phyloP scores from a whole-genome alignment of 768 basidiomycete species.

The Tricholoma flavovirens region DNA sequence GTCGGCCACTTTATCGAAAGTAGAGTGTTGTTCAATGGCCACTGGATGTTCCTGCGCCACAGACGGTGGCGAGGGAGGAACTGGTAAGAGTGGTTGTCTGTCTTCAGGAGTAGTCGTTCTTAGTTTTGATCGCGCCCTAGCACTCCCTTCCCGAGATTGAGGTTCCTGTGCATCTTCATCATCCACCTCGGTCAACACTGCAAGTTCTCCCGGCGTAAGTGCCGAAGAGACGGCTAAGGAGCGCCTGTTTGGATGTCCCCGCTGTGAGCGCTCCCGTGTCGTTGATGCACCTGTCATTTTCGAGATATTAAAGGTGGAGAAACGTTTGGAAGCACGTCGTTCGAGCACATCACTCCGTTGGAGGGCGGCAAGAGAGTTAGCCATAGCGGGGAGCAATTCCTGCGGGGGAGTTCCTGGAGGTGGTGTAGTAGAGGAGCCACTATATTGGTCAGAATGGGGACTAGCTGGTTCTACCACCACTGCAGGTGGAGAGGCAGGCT shows the following conservation, averaged over 20 bases:
- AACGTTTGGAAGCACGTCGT: slow-evolving; percentile 91
- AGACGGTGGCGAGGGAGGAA: slow-evolving; percentile 45
- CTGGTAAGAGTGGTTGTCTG: slow-evolving; percentile 30
- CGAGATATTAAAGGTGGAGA: slow-evolving; percentile 89
- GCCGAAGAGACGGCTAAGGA: slow-evolving; percentile 59
- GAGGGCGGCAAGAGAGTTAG: slow-evolving; percentile 80
- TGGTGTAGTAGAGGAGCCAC: slow-evolving; percentile 29
- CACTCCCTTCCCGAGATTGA: slow-evolving; percentile 20
- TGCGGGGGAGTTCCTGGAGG: slow-evolving; percentile 33
- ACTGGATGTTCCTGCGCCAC: slow-evolving; percentile 34
- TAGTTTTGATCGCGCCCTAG: slow-evolving; percentile 24
- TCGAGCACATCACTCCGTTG: slow-evolving; percentile 83
- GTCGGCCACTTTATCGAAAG: slow-evolving; percentile 6
- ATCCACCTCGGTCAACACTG: slow-evolving; percentile 68
- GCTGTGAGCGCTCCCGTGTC: slow-evolving; percentile 43
- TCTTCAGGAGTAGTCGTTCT: slow-evolving; percentile 34
- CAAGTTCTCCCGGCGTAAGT: slow-evolving; percentile 66
- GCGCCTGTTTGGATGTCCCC: slow-evolving; percentile 52
- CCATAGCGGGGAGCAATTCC: slow-evolving; percentile 53
- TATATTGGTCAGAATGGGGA: slow-evolving; percentile 31
- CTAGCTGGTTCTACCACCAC: slow-evolving; percentile 52
- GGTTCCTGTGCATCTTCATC: slow-evolving; percentile 43
- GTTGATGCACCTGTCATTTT: slow-evolving; percentile 74
- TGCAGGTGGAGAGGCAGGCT: slow-evolving; percentile 41
- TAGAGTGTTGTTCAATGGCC: slow-evolving; percentile 1